Evolutionary conservation across 352 stramenopile genomes (phyloP).

Genomic region (Phytopythium mirpurense): DNA sequence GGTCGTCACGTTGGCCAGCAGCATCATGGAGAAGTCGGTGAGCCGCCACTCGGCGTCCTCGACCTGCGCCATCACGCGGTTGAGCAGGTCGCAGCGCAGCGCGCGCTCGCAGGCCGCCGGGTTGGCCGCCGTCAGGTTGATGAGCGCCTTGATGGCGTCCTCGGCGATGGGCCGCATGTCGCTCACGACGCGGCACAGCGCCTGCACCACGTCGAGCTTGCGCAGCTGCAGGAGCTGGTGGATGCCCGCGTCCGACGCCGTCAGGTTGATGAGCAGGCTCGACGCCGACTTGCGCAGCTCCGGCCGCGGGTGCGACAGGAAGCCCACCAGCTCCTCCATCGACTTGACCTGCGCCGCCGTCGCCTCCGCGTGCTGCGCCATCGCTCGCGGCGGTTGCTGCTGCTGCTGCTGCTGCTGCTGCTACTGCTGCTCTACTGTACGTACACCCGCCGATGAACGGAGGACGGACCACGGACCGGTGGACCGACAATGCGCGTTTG

Average conservation of each 20-base stretch:
- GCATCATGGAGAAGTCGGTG: conserved; percentile 86
- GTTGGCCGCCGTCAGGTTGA: conserved; percentile 82
- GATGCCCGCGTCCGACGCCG: conserved; percentile 72
- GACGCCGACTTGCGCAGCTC: conserved; percentile 84
- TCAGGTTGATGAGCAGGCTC: conserved; percentile 77
- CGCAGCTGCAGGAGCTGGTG: conserved; percentile 70
- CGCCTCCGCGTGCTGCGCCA: conserved; percentile 30
- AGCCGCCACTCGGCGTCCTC: conserved; percentile 79
- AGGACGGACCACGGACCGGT: no score
- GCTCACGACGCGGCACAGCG: conserved; percentile 73
- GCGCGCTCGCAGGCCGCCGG: conserved; percentile 56
- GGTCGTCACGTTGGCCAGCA: conserved; percentile 79
- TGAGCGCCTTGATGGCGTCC: conserved; percentile 83
- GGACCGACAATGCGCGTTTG: no score
- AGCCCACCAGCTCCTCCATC: conserved; percentile 78
- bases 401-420: no score
- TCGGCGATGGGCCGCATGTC: conserved; percentile 81
- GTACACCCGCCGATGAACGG: no score
- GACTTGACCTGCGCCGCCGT: conserved; percentile 58
- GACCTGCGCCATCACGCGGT: conserved; percentile 82
- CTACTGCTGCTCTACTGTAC: no score
- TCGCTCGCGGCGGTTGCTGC: no score
- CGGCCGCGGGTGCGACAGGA: conserved; percentile 74
- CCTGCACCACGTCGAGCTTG: conserved; percentile 70
- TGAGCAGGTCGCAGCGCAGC: conserved; percentile 77